Base-by-base conservation (phyloP, 2,329 filamentous ascomycete species). In the Arthrobotrys pseudoclavata region DNA sequence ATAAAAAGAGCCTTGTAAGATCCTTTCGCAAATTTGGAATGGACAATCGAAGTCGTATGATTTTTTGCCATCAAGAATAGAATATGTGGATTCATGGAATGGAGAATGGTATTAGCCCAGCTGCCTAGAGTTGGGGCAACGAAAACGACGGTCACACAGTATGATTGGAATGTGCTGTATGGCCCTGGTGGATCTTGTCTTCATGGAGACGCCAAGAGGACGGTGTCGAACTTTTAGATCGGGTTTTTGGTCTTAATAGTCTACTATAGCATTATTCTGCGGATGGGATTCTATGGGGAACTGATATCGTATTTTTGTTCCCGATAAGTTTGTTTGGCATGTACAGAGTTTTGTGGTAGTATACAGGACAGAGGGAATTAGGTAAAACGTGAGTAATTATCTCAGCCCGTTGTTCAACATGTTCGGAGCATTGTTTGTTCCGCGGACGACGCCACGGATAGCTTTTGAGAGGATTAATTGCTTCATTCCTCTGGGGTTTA, bases 401-500 rank as follows among this genome's bases (percentile, higher is more conserved):
- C 50, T 63, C 31, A 77, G 34, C 7, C 67, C 74, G n/a, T 71
- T 77, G 52, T 57, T 77, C 61, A 71, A 48, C 67, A 77, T 70
- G 34, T 77, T 57, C 2, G 74, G 74, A 9, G 74, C 67, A 63
- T 71, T 70, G 18, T 64, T 68, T 10, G 67, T 45, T 13, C 74
- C 67, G 18, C 62, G 24, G 4, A 71, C 50, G 18, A 77, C 67
- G 26, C 48, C 61, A 18, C 66, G 64, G 13, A 77, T 47, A 15
- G 74, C 29, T 20, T 71, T 70, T 7, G 67, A 71, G 18, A 71
- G 20, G 18, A 77, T 68, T 22, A 71, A 24, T 9, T 75, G 34
- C 64, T 81, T 82, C 80, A 82, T 79, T 1, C 66, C 79, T 26
- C 45, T 15, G 0, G 80, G 76, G 45, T 82, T 61, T 7, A 77